A percentile compares a stretch with the other conserved stretches of the same genome.
Conservation (phyloP, 2,329 filamentous ascomycete species). For the Grosmannia penicillata region DNA sequence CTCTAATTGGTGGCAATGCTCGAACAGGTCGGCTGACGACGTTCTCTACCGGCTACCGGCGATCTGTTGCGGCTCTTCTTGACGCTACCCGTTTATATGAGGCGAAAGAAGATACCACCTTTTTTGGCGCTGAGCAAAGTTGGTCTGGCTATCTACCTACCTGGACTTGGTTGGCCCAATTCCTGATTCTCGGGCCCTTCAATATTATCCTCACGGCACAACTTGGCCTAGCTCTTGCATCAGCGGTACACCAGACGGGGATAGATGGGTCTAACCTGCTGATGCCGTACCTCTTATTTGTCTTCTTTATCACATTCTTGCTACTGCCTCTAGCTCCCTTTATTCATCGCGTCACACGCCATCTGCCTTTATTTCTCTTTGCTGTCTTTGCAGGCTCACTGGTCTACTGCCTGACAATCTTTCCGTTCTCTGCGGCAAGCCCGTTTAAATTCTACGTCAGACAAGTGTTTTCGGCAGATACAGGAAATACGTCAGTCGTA, state of each 20-base stretch:
- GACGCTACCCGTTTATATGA: no score
- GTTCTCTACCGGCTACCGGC: constrained; percentile 40
- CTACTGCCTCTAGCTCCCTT: constrained; percentile 70
- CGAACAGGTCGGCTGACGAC: constrained; percentile 24
- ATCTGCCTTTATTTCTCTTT: constrained; percentile 65
- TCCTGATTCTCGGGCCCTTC: constrained; percentile 66
- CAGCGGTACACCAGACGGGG: constrained; percentile 64
- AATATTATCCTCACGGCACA: constrained; percentile 65
- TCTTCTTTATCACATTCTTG: constrained; percentile 53
- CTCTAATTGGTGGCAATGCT: constrained; percentile 22
- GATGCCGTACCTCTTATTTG: constrained; percentile 56
- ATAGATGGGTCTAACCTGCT: constrained; percentile 66
- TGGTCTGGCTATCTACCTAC: constrained; percentile 71
- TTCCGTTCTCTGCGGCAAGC: constrained; percentile 70
- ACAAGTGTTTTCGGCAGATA: constrained; percentile 66
- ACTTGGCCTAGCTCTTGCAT: constrained; percentile 56
- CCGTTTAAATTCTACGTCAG: constrained; percentile 80
- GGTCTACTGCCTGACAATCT: constrained; percentile 73
- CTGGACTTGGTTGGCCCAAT: constrained; percentile 81
- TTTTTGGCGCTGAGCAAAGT: constrained; percentile 60
- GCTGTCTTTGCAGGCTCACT: constrained; percentile 59
- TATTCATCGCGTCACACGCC: constrained; percentile 71
- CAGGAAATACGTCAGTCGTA: constrained; percentile 52
- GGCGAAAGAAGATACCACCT: neutral
- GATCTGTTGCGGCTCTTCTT: constrained; percentile 24